A percentile compares a stretch with the other conserved stretches of the same genome.
Conservation (phyloP, 495 filamentous ascomycete species). For the Talaromyces trachyspermus region DNA sequence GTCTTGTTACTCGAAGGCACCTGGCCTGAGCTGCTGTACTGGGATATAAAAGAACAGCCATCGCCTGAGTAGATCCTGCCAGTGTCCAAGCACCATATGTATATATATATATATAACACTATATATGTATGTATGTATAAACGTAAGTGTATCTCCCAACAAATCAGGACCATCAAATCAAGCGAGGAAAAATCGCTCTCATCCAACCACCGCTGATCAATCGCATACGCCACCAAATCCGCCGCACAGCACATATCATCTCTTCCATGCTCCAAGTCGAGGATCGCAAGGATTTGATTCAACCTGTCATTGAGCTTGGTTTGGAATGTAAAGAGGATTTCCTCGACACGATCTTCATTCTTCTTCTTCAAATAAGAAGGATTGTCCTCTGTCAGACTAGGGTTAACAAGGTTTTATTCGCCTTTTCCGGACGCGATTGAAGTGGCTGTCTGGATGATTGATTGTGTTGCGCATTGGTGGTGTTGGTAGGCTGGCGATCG, state of each 20-base stretch:
- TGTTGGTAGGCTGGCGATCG: neutral
- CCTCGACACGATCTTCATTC: neutral
- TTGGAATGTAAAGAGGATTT: constrained; percentile 18
- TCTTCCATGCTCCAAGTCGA: constrained; percentile 34
- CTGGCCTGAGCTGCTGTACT: too few species aligned
- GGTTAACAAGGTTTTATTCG: constrained; percentile 1
- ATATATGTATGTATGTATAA: too few species aligned
- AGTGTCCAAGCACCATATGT: too few species aligned
- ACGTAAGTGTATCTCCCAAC: too few species aligned
- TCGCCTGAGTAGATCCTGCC: too few species aligned
- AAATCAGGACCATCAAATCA: too few species aligned
- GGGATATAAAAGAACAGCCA: too few species aligned
- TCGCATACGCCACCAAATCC: constrained; percentile 41
- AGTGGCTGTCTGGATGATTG: constrained; percentile 24
- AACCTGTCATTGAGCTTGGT: constrained; percentile 28
- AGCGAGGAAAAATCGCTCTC: constrained; percentile 33
- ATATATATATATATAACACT: too few species aligned
- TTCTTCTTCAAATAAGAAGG: too few species aligned
- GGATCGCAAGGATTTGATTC: constrained; percentile 23
- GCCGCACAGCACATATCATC: constrained; percentile 44
- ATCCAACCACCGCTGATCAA: constrained; percentile 38
- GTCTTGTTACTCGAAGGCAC: too few species aligned
- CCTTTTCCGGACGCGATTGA: constrained; percentile 30
- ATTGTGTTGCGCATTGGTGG: too few species aligned
- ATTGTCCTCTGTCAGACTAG: neutral